Evolutionary conservation across 768 basidiomycete species (phyloP).

Genomic region (Trametes punicea): DNA sequence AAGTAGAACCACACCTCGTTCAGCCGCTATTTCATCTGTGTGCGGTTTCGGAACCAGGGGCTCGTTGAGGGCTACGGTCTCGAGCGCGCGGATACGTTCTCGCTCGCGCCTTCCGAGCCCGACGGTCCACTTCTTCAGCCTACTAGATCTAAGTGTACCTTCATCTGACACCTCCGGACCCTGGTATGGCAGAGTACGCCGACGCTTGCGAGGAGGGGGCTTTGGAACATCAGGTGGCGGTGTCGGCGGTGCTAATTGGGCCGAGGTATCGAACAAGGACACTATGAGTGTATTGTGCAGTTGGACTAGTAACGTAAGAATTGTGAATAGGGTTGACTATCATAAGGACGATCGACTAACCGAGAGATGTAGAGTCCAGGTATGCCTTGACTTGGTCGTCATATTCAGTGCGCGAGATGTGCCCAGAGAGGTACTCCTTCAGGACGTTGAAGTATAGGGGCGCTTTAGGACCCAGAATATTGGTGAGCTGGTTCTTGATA

Average conservation of each 20-base stretch:
- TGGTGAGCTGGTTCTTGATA: constrained; percentile 64
- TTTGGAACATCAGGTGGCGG: constrained; percentile 63
- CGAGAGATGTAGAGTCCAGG: constrained; percentile 32
- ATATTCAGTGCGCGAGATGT: constrained; percentile 70
- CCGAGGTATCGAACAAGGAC: constrained; percentile 77
- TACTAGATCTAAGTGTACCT: constrained; percentile 52
- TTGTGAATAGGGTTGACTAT: background rate
- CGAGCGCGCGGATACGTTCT: constrained; percentile 58
- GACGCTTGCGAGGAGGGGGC: constrained; percentile 63
- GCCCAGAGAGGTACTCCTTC: constrained; percentile 64
- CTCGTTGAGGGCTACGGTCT: constrained; percentile 40
- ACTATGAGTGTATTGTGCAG: constrained; percentile 83
- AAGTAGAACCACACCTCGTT: constrained; percentile 64
- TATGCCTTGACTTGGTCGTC: constrained; percentile 64
- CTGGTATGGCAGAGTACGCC: constrained; percentile 68
- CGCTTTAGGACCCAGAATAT: constrained; percentile 59
- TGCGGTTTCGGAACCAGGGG: constrained; percentile 41
- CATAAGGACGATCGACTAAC: background rate
- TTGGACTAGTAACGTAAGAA: constrained; percentile 48
- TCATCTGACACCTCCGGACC: constrained; percentile 55
- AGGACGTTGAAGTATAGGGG: constrained; percentile 59
- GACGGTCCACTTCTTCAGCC: constrained; percentile 74
- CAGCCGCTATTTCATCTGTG: constrained; percentile 65
- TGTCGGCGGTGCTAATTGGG: constrained; percentile 63
- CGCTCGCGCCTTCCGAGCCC: constrained; percentile 72